Base-by-base conservation (phyloP, 345 rosid species). In the Schrenkiella parvula region DNA sequence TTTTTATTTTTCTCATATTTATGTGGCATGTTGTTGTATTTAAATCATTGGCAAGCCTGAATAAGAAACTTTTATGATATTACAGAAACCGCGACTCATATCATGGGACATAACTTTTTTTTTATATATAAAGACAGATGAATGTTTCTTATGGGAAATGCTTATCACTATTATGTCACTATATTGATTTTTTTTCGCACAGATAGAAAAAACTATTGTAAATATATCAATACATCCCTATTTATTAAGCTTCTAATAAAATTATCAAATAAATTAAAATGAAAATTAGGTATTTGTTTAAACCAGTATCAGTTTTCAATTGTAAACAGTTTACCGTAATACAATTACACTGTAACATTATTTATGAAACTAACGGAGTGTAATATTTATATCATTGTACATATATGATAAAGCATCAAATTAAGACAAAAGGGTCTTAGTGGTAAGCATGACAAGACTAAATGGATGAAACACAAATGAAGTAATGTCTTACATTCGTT, bases 1-100 rank as follows among this genome's bases (percentile, higher is more conserved):
- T 7, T 58, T 19, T 7, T 58, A 14, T 6, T 28, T 18, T 26
- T 34, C 22, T 37, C 41, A 28, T 37, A 57, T 46, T 18, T 19
- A 15, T 35, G 31, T 74, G 53, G 28, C 38, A 71, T 25, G 25
- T 52, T 63, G 28, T 37, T 46, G 32, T 19, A 26, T 57, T 23
- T 50, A 46, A 56, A 34, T 65, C 29, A 26, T 6, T 65, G 59
- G 15, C 66, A 7, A 65, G 22, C 25, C 52, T 26, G 26, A 56
- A 26, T 38, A 65, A 73, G 43, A 65, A 37, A 56, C 19, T 56
- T 55, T 43, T 22, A 17, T 23, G 71, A 56, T 55, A 14, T 56
- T 13, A 18, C 2, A 5, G 14, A 26, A 35, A 44, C 21, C 32
- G 21, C 11, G 4, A 41, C n/a, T 72, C 38, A 12, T 15, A 17